phyloP scores from a whole-genome alignment of 2,329 filamentous ascomycete species.

The Apiospora arundinis region DNA sequence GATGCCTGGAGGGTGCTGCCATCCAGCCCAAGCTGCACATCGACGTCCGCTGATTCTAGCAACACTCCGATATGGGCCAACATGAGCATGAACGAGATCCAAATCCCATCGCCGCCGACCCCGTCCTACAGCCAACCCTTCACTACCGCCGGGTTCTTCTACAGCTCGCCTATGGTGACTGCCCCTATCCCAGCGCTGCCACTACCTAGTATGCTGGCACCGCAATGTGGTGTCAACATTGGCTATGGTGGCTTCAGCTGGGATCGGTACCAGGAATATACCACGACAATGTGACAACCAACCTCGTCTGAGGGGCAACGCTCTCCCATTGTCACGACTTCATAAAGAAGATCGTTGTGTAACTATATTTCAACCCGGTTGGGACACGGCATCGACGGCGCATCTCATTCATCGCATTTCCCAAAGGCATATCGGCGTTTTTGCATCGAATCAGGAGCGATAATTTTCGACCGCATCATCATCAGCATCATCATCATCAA shows the following conservation, averaged over 20 bases:
- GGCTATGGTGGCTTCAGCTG: conserved; percentile 83
- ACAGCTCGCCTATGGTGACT: conserved; percentile 77
- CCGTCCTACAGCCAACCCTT: conserved; percentile 82
- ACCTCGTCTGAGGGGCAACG: conserved; percentile 52
- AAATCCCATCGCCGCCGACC: conserved; percentile 69
- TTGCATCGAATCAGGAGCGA: conserved; percentile 45
- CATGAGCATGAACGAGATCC: conserved; percentile 76
- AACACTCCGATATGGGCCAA: conserved; percentile 77
- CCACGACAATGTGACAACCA: conserved; percentile 85
- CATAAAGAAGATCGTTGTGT: conserved; percentile 27
- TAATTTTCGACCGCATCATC: conserved; percentile 30
- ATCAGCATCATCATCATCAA: conserved; percentile 9
- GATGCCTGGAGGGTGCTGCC: conserved; percentile 92
- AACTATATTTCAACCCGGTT: conserved; percentile 29
- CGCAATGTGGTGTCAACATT: conserved; percentile 81
- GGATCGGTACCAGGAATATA: conserved; percentile 85
- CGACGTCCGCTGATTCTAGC: conserved; percentile 70
- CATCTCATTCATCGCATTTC: conserved; percentile 31
- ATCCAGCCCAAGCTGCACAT: conserved; percentile 82
- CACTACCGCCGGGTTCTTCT: conserved; percentile 76
- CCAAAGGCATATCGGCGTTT: conserved; percentile 38
- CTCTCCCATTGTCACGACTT: conserved; percentile 56
- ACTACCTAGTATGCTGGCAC: conserved; percentile 84
- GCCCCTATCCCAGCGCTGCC: conserved; percentile 79
- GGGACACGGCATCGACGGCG: conserved; percentile 34